Percentiles rank a stretch among this genome's conserved stretches.
Evolutionary conservation across 1,284 basidiomycete genomes (phyloP).

Genomic region (Pulchroboletus neoregius): DNA sequence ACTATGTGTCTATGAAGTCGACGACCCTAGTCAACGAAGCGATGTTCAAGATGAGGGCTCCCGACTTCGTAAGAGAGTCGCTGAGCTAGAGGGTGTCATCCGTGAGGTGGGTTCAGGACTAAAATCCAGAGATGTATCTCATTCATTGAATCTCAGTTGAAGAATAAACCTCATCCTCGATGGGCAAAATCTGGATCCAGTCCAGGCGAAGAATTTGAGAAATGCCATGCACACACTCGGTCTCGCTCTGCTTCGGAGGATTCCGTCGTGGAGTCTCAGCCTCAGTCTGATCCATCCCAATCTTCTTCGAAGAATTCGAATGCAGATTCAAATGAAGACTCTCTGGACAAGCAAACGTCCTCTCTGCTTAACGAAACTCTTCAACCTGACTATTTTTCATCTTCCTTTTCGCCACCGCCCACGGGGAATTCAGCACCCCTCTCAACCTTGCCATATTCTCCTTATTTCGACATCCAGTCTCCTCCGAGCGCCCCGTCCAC

Average conservation of each 20-base stretch:
- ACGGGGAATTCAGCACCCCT: slow-evolving; percentile 8
- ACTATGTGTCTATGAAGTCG: slow-evolving; percentile 80
- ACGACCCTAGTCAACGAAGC: slow-evolving; percentile 61
- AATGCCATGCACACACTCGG: slow-evolving; percentile 21
- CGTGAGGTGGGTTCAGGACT: slow-evolving; percentile 51
- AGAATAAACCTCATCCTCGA: slow-evolving; percentile 69
- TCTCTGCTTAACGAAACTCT: slow-evolving; percentile 10
- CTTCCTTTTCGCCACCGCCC: slow-evolving; percentile 15
- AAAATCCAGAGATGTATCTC: background rate
- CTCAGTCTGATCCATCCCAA: slow-evolving; percentile 2
- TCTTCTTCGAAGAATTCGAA: slow-evolving; percentile 2
- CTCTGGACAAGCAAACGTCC: background rate
- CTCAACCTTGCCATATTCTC: slow-evolving; percentile 19
- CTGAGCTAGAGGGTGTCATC: slow-evolving; percentile 80
- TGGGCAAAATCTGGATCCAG: slow-evolving; percentile 44
- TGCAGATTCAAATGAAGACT: slow-evolving; percentile 6
- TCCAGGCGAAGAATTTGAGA: slow-evolving; percentile 27
- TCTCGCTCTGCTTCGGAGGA: slow-evolving; percentile 19
- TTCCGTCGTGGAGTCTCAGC: slow-evolving; percentile 3
- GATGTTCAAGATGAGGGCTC: slow-evolving; percentile 59
- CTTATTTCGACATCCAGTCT: slow-evolving; percentile 33
- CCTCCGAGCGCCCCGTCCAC: slow-evolving; percentile 41
- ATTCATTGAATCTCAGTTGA: slow-evolving; percentile 39
- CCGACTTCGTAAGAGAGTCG: slow-evolving; percentile 68
- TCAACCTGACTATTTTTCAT: slow-evolving; percentile 2